Evolutionary conservation across 2,329 filamentous ascomycete genomes (phyloP), one percentile per base, ranked within the genome.

Genomic region (Capronia coronata): DNA sequence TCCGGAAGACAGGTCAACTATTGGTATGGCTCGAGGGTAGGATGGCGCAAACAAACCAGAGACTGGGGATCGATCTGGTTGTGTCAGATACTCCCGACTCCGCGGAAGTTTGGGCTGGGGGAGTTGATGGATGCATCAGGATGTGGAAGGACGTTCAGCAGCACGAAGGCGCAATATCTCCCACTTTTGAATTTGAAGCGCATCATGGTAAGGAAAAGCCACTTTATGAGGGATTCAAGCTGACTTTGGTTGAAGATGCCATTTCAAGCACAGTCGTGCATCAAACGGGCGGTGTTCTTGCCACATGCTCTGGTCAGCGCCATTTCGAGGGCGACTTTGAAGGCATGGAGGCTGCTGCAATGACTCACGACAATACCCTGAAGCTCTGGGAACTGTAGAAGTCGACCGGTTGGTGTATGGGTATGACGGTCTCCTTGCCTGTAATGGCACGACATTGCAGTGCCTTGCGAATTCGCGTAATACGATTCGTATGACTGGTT

Each of bases 71-170:
- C 22, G 77, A 82, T 62, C 58, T 82, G 3, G 67, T 69, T 9
- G n/a, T 63, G 23, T 56, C 61, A 53, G 40, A 64, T 44, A 39
- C 64, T 16, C 59, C 61, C 21, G 65, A 63, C 9, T 65, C 68
- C 7, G 70, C 75, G 57, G 76, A 82, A 58, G 64, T 83, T 16
- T 82, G 78, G 78, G 72, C 69, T 39, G 80, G 80, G 8, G 79
- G 78, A 0, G 71, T 64, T 1, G 79, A 83, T 66, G 80, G 80
- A 0, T 59, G 58, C 14, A 67, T 78, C 47, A 67, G 75, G 49
- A 65, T 71, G 46, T 79, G 77, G 77, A 66, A 63, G 35, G 66
- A 73, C 50, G 68, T 74, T 1, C 64, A 69, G n/a, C 57, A 62
- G 32, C 59, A 57, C 16, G 67, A 67, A 47, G 75, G 71, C 8